A percentile compares a stretch with the other conserved stretches of the same genome.
Conservation (phyloP, 2,329 filamentous ascomycete species). For the Ceratocystis papillata region DNA sequence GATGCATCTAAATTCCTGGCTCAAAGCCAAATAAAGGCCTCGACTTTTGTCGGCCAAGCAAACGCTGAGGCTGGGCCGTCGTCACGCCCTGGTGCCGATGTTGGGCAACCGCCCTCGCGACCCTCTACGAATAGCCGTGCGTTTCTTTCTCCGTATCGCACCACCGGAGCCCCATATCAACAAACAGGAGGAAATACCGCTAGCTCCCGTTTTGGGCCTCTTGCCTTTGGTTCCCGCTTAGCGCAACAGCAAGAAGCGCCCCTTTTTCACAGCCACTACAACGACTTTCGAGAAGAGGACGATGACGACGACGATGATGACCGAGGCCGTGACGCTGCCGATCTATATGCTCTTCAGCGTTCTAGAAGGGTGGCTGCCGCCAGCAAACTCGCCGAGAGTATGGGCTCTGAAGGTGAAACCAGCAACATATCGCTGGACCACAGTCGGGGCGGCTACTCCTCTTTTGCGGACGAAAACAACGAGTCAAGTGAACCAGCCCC, state of each 20-base stretch:
- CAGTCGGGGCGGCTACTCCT: slow-evolving; percentile 32
- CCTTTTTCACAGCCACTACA: slow-evolving; percentile 83
- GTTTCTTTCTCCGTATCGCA: slow-evolving; percentile 38
- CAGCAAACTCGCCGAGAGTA: slow-evolving; percentile 73
- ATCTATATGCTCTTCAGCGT: slow-evolving; percentile 81
- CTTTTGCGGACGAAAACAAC: slow-evolving; percentile 31
- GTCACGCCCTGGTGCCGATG: slow-evolving; percentile 31
- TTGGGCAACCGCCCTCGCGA: slow-evolving; percentile 9
- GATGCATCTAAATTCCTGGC: slow-evolving; percentile 95
- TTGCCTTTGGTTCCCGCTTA: slow-evolving; percentile 66
- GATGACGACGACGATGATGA: slow-evolving; percentile 91
- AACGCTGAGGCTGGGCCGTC: slow-evolving; percentile 35
- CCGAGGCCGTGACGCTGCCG: slow-evolving; percentile 81
- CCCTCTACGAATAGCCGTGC: slow-evolving; percentile 32
- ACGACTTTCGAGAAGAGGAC: slow-evolving; percentile 85
- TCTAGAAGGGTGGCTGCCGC: slow-evolving; percentile 81
- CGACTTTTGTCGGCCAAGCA: slow-evolving; percentile 52
- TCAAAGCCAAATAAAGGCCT: slow-evolving; percentile 87
- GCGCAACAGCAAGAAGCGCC: slow-evolving; percentile 67
- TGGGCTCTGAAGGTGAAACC: slow-evolving; percentile 66
- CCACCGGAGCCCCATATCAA: slow-evolving; percentile 64
- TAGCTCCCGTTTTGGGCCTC: slow-evolving; percentile 59
- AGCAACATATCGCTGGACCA: slow-evolving; percentile 46
- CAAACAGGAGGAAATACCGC: slow-evolving; percentile 42
- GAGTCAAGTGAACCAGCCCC: slow-evolving; percentile 24